These are phyloP conservation scores for Mycena vulgaris DNA, from an alignment of 768 basidiomycete genomes.

Conservation along the genomic window DNA sequence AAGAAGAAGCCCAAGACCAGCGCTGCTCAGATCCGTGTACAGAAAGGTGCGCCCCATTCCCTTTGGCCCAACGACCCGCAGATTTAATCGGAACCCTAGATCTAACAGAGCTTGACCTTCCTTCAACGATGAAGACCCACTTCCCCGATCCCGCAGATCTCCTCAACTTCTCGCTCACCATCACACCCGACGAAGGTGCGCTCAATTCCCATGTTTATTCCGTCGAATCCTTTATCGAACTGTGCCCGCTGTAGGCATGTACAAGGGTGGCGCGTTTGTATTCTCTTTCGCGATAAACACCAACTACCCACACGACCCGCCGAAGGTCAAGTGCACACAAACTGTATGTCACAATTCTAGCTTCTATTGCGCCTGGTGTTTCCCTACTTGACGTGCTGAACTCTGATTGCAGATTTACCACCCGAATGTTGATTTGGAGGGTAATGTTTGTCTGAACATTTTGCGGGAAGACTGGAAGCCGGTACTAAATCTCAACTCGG, in stretches of 20 bases:
- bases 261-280: slow-evolving; percentile 93
- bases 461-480: slow-evolving; percentile 99
- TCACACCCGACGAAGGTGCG: slow-evolving; percentile 96
- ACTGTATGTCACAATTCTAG: slow-evolving; percentile 69
- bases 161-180: slow-evolving; percentile 96
- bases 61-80: background rate
- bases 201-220: slow-evolving; percentile 1
- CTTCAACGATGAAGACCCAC: slow-evolving; percentile 94
- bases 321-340: slow-evolving; percentile 98
- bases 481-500: slow-evolving; percentile 95
- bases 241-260: slow-evolving; percentile 81
- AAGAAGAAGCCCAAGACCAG: slow-evolving; percentile 99
- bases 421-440: slow-evolving; percentile 97
- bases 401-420: slow-evolving; percentile 87
- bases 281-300: slow-evolving; percentile 98
- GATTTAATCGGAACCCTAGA: slow-evolving; percentile 62
- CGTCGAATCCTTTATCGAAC: background rate
- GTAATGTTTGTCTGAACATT: slow-evolving; percentile 98
- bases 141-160: slow-evolving; percentile 95
- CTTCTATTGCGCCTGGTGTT: background rate
- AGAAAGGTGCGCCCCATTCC: slow-evolving; percentile 81
- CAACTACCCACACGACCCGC: slow-evolving; percentile 99
- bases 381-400: slow-evolving; percentile 18
- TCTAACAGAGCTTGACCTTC: slow-evolving; percentile 96
- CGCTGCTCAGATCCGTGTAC: slow-evolving; percentile 98